Base-by-base conservation (phyloP, 78 protist species). In the Dictyostelium capitatum region DNA sequence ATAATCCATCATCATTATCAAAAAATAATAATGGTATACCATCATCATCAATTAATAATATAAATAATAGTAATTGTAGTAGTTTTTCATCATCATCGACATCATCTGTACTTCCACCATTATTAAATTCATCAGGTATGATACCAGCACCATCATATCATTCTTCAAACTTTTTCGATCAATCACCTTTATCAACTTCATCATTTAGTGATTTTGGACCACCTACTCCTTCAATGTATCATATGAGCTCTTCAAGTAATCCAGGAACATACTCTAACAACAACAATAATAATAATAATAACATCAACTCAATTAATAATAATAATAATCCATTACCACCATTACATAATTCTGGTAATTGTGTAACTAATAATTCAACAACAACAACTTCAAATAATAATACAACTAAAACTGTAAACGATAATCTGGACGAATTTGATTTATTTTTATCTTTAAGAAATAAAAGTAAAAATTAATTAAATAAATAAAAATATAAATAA, bases 171-270 rank as follows among this genome's bases (percentile, higher is more conserved):
- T 87, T 87, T 62, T 87, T 70, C 51, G 93, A 87, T 50, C 93
- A 87, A 77, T 87, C 93, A 20, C 93, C 93, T 37, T 64, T 87
- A n/a, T 77, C 85, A 62, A 37, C 64, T 5, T 56, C 84, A 20
- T 46, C 43, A 12, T 87, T 87, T 23, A 64, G 30, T 77, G 93
- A 87, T 51, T 87, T 87, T 62, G 93, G 93, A 20, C 93, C 93
- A 65, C 93, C 93, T 12, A 47, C 93, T 19, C 80, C 93, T 0
- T 87, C 93, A 41, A 15, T 85, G 20, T 64, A 67, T 32, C 74
- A 74, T 54, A 37, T 51, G 20, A 23, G 15, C 50, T 37, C 56
- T 10, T 8, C 47, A 23, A 48, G 47, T 48, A 75, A 75, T 25
- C 46, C 67, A 25, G 82, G 82, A 25, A 72, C 79, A 15, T 67